A percentile compares a stretch with the other conserved stretches of the same genome.
Evolutionary conservation across 257 asterid species (phyloP).

Genomic region (Nicotiana obtusifolia): DNA sequence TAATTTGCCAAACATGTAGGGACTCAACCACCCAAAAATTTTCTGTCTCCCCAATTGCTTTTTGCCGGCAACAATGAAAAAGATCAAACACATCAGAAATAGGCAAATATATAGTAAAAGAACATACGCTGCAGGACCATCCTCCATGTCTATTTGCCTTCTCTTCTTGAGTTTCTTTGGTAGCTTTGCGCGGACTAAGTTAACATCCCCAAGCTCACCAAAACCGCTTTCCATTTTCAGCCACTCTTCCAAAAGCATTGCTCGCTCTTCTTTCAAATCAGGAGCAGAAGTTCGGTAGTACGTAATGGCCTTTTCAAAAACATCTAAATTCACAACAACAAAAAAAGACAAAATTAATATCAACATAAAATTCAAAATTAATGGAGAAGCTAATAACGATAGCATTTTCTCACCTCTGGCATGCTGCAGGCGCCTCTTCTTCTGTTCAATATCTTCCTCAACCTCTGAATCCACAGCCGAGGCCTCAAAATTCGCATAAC

Average conservation of each 20-base stretch:
- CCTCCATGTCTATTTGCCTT: slow-evolving; percentile 75
- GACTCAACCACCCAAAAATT: background rate
- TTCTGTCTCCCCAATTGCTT: no score
- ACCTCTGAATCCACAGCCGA: slow-evolving; percentile 46
- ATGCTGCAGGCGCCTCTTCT: slow-evolving; percentile 55
- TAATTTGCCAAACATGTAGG: background rate
- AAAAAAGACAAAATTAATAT: background rate
- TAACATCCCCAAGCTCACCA: slow-evolving; percentile 73
- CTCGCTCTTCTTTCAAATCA: slow-evolving; percentile 85
- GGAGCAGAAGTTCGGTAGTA: slow-evolving; percentile 72
- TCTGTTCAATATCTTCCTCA: slow-evolving; percentile 45
- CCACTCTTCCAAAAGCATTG: slow-evolving; percentile 94
- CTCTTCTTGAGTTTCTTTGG: slow-evolving; percentile 95
- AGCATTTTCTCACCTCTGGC: slow-evolving; percentile 60
- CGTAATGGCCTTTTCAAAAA: slow-evolving; percentile 71
- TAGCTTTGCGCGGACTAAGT: slow-evolving; percentile 59
- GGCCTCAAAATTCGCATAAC: slow-evolving; percentile 94
- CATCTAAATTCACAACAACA: slow-evolving; percentile 36
- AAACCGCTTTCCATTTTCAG: slow-evolving; percentile 63
- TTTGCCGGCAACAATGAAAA: background rate
- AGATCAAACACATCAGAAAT: background rate
- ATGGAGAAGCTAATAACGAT: background rate
- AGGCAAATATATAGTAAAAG: background rate
- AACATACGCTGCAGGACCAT: slow-evolving; percentile 77
- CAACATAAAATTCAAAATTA: background rate